Base-by-base conservation (phyloP, 2,329 filamentous ascomycete species). In the Diaporthe citrichinensis region DNA sequence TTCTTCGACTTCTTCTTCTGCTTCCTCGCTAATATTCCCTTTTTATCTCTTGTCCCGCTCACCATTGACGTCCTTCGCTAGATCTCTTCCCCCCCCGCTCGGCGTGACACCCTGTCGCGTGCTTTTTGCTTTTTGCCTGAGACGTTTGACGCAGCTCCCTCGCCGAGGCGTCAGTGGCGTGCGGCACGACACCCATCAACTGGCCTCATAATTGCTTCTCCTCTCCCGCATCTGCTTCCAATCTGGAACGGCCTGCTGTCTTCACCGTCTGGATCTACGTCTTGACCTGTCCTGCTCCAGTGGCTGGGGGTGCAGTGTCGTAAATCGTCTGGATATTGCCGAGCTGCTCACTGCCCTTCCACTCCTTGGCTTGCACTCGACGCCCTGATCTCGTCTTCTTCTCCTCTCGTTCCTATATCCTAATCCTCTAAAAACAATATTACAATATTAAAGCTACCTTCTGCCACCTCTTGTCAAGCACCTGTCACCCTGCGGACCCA, bases 141-240 rank as follows among this genome's bases (percentile, higher is more conserved):
- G 65, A 68, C 65, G 65, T 68, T 68, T 68, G 46, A 68, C 36
- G 62, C 62, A 51, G 28, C 62, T 68, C 44, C 62, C 61, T 67
- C 44, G 44, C 44, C 46, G 34, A 14, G 46, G 46, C 65, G 65
- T 68, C 46, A 68, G 65, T 53, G 65, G 65, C 65, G 65, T 68
- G 65, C 46, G 46, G 65, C 65, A 68, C 65, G 34, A 55, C 65
- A 68, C 65, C 46, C 65, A 28, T 68, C 65, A 68, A 68, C 65
- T 68, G 65, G 65, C 39, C 65, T 68, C 46, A 68, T 68, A 53
- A 68, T 68, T 68, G 65, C 65, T 68, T 68, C 65, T 68, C 31
- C 65, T 28, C 65, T 68, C 65, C 46, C 65, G 46, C 62, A 68
- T 53, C 65, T 53, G 28, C 23, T 53, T 55, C 46, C 44, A 25